These are phyloP conservation scores for Peronospora belbahrii DNA, from an alignment of 352 stramenopile genomes.

Conservation along the genomic window DNA sequence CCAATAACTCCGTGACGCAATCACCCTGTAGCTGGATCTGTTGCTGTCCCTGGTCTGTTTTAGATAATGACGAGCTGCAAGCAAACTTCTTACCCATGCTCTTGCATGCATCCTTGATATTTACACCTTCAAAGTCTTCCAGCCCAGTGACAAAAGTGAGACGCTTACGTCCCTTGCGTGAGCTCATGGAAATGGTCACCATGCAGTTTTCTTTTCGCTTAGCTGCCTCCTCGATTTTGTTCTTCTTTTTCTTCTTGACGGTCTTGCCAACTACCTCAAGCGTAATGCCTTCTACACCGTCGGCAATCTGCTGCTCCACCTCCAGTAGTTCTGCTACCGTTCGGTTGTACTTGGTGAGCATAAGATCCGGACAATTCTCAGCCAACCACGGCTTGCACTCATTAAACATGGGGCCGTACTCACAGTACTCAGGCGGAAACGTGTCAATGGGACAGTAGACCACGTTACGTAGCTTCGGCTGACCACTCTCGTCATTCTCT, in stretches of 20 bases:
- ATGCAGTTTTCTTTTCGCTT: constrained; percentile 66
- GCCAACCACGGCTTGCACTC: constrained; percentile 79
- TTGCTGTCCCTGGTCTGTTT: constrained; percentile 64
- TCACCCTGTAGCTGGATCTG: constrained; percentile 82
- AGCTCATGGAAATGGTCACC: constrained; percentile 61
- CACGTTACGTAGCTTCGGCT: constrained; percentile 53
- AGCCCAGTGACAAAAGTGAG: constrained; percentile 78
- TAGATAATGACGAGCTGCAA: constrained; percentile 73
- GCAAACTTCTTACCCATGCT: constrained; percentile 76
- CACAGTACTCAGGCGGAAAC: constrained; percentile 78
- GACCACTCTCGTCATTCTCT: constrained; percentile 26
- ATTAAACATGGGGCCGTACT: constrained; percentile 80
- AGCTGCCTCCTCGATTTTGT: constrained; percentile 63
- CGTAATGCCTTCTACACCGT: constrained; percentile 66
- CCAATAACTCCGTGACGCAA: constrained; percentile 61
- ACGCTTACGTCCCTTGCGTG: constrained; percentile 71
- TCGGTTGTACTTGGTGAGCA: constrained; percentile 80
- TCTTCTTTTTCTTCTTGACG: constrained; percentile 81
- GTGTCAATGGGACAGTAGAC: constrained; percentile 81
- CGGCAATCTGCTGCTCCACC: constrained; percentile 70
- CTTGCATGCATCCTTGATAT: constrained; percentile 81
- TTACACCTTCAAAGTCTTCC: constrained; percentile 71
- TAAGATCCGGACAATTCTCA: constrained; percentile 61
- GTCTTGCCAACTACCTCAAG: constrained; percentile 64
- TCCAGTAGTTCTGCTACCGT: constrained; percentile 70